These are phyloP conservation scores for Camellia oleifera DNA, from an alignment of 179 eudicot genomes.

Conservation along the genomic window DNA sequence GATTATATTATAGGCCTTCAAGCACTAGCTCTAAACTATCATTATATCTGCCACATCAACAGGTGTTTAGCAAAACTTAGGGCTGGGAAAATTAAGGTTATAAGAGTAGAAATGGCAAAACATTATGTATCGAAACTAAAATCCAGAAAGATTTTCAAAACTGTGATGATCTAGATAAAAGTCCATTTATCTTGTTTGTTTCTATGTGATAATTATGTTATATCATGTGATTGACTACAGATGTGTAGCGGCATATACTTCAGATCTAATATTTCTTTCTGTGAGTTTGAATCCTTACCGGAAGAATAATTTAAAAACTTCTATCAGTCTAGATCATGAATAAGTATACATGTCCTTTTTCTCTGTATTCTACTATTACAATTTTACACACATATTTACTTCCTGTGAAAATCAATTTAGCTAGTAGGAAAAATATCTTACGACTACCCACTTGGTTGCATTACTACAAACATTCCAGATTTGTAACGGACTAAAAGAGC, in stretches of 20 bases:
- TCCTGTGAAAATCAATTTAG: not conserved
- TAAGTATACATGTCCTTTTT: conserved; percentile 38
- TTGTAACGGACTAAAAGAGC: no score
- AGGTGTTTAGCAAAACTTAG: not conserved
- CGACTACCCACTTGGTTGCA: not conserved
- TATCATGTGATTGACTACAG: conserved; percentile 36
- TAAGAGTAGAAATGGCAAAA: not conserved
- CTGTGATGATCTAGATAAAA: not conserved
- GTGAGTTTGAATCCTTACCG: conserved; percentile 91
- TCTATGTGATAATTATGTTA: not conserved
- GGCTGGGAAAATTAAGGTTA: not conserved
- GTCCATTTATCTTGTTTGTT: not conserved
- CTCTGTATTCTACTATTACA: not conserved
- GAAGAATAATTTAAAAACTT: conserved; percentile 48
- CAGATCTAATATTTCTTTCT: conserved; percentile 73
- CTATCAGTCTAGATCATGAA: conserved; percentile 89
- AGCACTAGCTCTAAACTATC: not conserved
- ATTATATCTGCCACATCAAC: not conserved
- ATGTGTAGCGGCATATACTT: conserved; percentile 87
- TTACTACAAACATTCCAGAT: no score
- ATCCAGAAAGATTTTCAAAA: not conserved
- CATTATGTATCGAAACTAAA: not conserved
- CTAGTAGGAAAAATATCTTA: not conserved
- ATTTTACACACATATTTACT: not conserved
- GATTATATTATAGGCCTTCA: not conserved